These are phyloP conservation scores for Yarrowia sp. DNA, from an alignment of 805 yeast genomes.

Conservation along the genomic window DNA sequence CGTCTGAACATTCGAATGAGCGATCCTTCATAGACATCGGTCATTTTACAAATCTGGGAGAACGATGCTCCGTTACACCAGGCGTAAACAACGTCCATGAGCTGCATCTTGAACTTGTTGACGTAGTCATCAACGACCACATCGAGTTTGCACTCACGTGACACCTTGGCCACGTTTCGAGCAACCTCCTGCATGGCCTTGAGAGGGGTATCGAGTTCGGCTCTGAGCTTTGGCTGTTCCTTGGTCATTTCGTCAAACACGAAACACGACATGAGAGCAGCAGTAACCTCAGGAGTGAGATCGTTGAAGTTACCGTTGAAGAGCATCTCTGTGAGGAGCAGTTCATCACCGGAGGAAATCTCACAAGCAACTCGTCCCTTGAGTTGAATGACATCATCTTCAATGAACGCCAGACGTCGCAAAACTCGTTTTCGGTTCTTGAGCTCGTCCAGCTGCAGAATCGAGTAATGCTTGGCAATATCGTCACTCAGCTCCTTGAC, in stretches of 20 bases:
- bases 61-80: constrained; percentile 98
- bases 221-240: constrained; percentile 75
- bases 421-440: constrained; percentile 90
- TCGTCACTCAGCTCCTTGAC: constrained; percentile 61
- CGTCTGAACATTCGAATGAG: constrained; percentile 92
- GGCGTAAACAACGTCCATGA: constrained; percentile 94
- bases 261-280: constrained; percentile 87
- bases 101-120: constrained; percentile 84
- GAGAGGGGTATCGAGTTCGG: constrained; percentile 90
- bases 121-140: constrained; percentile 89
- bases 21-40: constrained; percentile 97
- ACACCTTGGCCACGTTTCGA: constrained; percentile 79
- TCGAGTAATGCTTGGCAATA: constrained; percentile 81
- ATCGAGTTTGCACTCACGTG: constrained; percentile 86
- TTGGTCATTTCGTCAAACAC: constrained; percentile 96
- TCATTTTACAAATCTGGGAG: constrained; percentile 97
- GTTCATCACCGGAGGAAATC: constrained; percentile 76
- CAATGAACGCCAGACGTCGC: constrained; percentile 85
- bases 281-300: constrained; percentile 83
- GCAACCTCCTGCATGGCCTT: constrained; percentile 91
- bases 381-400: constrained; percentile 89
- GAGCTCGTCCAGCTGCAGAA: constrained; percentile 89
- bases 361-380: constrained; percentile 98
- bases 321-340: constrained; percentile 84
- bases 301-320: constrained; percentile 95